Base-by-base conservation (phyloP, 495 filamentous ascomycete genomes). In the Penicillium taxi region DNA sequence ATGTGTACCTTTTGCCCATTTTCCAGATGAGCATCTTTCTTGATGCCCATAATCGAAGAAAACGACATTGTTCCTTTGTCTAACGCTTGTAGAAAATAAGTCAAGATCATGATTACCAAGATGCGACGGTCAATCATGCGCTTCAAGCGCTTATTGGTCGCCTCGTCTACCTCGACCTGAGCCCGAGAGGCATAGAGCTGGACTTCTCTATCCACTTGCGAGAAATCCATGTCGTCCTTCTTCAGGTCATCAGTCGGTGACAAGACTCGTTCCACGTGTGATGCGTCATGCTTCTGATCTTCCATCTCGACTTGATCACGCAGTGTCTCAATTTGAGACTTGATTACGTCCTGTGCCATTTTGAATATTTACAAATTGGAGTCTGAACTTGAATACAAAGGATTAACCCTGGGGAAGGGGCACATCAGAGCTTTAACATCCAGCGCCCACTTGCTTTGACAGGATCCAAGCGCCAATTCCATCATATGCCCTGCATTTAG, bases 51-150 rank as follows among this genome's bases (percentile, higher is more conserved):
- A 32, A 82, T 81, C 12, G 79, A 77, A 4, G 80, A 69, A 48
- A 82, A 83, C 3, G 73, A 76, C 63, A 85, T 52, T 1, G 78
- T 82, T 6, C 79, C 80, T 57, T 84, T 84, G 45, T 82, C 78
- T 20, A 85, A 65, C n/a, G 80, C 77, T 35, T 85, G 81, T 2
- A 84, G 55, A 47, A 85, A 85, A 53, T 84, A 85, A 1, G 63
- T 67, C 23, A 39, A 33, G 26, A 67, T 59, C 62, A 67, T 66
- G 26, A 72, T 55, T 0, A 73, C 65, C 54, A 78, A 60, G 13
- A 79, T 44, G 31, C 71, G 66, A 14, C 57, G 53, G 41, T 78
- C 75, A 28, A 78, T 79, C 61, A 77, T 70, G 9, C 53, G 51
- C 26, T 72, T 53, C 14, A 68, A 55, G 3, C 74, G 64, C 23